phyloP scores from a whole-genome alignment of 2,329 filamentous ascomycete species.

The Hymenoscyphus linearis region DNA sequence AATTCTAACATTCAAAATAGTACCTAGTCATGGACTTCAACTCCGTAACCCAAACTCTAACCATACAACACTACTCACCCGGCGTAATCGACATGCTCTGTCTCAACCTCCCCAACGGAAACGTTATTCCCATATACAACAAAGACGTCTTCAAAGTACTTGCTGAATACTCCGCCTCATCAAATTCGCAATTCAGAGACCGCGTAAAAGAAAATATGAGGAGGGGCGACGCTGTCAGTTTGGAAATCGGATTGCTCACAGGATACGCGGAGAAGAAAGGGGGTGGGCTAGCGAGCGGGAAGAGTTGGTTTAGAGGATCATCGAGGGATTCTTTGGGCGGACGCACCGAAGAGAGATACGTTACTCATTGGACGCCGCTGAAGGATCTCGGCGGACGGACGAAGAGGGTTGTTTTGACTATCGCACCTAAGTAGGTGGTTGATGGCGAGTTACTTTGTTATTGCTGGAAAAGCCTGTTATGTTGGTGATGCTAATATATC shows the following conservation, averaged over 20 bases:
- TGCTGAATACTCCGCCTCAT: conserved; percentile 34
- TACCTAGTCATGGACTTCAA: conserved; percentile 37
- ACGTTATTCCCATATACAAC: conserved; percentile 36
- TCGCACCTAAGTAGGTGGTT: conserved; percentile 22
- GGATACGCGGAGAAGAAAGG: conserved; percentile 23
- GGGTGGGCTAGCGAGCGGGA: conserved; percentile 8
- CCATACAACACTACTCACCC: conserved; percentile 43
- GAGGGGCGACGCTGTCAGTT: conserved; percentile 24
- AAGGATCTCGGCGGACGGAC: conserved; percentile 35
- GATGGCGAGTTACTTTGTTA: too few relatives aligned
- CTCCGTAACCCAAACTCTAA: conserved; percentile 27
- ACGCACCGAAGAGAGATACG: conserved; percentile 25
- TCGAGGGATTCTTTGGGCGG: conserved; percentile 7
- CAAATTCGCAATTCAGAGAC: conserved; percentile 38
- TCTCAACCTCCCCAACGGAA: conserved; percentile 33
- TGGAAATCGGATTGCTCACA: conserved; percentile 27
- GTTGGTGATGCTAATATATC: background rate
- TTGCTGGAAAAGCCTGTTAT: too few relatives aligned
- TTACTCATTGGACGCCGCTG: conserved; percentile 39
- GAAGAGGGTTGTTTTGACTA: conserved; percentile 33
- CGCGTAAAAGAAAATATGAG: conserved; percentile 36
- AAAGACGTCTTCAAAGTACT: conserved; percentile 53
- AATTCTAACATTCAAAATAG: conserved; percentile 19
- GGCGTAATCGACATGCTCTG: conserved; percentile 44
- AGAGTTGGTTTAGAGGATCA: conserved; percentile 6